A percentile compares a stretch with the other conserved stretches of the same genome.
Conservation (phyloP, 2,329 filamentous ascomycete genomes). For the Ascochyta viciae-villosae region DNA sequence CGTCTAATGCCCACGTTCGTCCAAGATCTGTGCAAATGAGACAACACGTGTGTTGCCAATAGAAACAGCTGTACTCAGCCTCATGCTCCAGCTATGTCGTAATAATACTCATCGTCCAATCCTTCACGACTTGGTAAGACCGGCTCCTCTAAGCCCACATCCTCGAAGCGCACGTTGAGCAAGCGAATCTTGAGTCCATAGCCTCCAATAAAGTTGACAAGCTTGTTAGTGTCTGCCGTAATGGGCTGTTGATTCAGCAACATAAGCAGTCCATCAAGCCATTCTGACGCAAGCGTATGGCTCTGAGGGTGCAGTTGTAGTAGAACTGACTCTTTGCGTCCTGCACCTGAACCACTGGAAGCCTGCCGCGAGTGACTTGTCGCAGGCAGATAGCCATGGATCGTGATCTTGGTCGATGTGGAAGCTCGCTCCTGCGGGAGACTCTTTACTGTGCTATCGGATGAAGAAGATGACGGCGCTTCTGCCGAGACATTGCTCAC, state of each 20-base stretch:
- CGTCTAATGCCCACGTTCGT: constrained; percentile 1
- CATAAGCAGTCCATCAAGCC: constrained; percentile 95
- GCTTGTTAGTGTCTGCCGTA: constrained; percentile 92
- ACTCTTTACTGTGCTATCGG: constrained; percentile 55
- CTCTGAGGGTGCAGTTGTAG: constrained; percentile 83
- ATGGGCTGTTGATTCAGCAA: constrained; percentile 93
- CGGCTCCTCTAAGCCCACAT: constrained; percentile 72
- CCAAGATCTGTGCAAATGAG: constrained; percentile 4
- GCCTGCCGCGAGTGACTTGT: constrained; percentile 37
- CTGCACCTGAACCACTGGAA: constrained; percentile 40
- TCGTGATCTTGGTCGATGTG: constrained; percentile 83
- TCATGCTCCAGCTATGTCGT: constrained; percentile 63
- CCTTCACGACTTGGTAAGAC: constrained; percentile 82
- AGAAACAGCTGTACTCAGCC: constrained; percentile 11
- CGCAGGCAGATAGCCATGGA: constrained; percentile 72
- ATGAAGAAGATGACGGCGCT: constrained; percentile 56
- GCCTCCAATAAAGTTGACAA: constrained; percentile 83
- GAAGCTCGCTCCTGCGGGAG: constrained; percentile 40
- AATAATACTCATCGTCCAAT: constrained; percentile 92
- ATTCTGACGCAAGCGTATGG: constrained; percentile 88
- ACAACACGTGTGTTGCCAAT: constrained; percentile 9
- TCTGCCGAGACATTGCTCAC: constrained; percentile 87
- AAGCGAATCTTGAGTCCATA: constrained; percentile 93
- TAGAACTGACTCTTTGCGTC: constrained; percentile 71
- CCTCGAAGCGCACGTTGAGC: constrained; percentile 89